These are phyloP conservation scores for Glarea lozoyensis DNA, from an alignment of 495 filamentous ascomycete genomes.

Conservation along the genomic window DNA sequence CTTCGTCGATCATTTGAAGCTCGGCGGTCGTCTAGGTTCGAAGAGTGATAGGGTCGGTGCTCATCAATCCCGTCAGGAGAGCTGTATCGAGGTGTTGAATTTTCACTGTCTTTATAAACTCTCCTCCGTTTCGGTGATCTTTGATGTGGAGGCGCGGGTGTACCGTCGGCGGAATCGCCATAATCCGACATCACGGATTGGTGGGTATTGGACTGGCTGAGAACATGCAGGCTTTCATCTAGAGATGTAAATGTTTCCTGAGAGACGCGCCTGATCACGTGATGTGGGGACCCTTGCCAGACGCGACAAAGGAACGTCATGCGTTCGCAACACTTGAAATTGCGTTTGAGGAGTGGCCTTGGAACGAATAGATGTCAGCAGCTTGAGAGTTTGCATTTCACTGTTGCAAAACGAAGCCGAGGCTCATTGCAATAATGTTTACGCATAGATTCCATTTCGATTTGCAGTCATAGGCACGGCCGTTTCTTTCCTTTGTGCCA, in stretches of 20 bases:
- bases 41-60: conserved; percentile 9
- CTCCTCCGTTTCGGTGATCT: conserved; percentile 17
- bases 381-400: too few species aligned
- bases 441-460: conserved; percentile 8
- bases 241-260: too few species aligned
- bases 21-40: conserved; percentile 10
- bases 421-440: conserved; percentile 7
- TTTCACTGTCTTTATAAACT: conserved; percentile 18
- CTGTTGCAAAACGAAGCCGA: too few species aligned
- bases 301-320: too few species aligned
- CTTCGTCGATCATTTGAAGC: conserved; percentile 22
- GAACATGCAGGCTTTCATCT: too few species aligned
- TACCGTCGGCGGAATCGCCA: conserved; percentile 17
- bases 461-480: neutral
- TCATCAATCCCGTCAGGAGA: conserved; percentile 45
- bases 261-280: too few species aligned
- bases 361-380: too few species aligned
- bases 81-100: conserved; percentile 31
- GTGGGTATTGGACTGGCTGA: too few species aligned
- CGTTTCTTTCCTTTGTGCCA: neutral
- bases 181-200: too few species aligned
- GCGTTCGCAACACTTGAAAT: too few species aligned
- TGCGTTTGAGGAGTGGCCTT: too few species aligned
- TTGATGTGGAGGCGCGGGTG: conserved; percentile 10
- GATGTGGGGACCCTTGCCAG: too few species aligned